Evolutionary conservation across 345 rosid species (phyloP).

Genomic region (Heritiera littoralis): DNA sequence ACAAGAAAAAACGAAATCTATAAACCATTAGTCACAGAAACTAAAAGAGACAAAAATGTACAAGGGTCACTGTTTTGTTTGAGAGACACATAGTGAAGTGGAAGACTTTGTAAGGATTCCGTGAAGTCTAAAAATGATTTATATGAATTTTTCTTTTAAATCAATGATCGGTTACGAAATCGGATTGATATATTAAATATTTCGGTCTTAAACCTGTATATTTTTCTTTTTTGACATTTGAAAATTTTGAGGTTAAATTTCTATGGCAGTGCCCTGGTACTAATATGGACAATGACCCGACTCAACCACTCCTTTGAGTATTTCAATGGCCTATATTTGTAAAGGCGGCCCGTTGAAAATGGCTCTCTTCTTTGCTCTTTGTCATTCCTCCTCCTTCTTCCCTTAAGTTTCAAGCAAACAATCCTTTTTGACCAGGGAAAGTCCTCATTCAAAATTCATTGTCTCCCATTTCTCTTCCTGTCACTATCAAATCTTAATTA

Average conservation of each 20-base stretch:
- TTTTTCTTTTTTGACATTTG: too few species aligned
- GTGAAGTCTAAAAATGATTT: neutral
- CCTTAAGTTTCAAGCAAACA: conserved; percentile 26
- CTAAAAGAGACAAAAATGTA: neutral
- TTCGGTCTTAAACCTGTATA: too few species aligned
- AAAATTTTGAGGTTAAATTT: neutral
- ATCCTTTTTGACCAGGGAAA: conserved; percentile 28
- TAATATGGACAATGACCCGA: too few species aligned
- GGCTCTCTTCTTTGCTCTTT: neutral
- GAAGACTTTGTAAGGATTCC: neutral
- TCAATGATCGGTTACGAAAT: too few species aligned
- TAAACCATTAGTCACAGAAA: neutral
- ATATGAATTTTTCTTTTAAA: too few species aligned
- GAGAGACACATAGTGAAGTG: neutral
- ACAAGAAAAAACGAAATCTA: neutral
- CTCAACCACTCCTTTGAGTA: too few species aligned
- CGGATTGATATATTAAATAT: too few species aligned
- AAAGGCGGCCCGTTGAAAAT: conserved; percentile 9
- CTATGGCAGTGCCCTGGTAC: too few species aligned
- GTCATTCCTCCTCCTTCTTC: neutral
- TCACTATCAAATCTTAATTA: neutral
- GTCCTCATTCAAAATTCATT: conserved; percentile 19
- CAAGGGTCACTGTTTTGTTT: neutral
- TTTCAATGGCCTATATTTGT: neutral
- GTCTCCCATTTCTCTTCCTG: neutral